phyloP scores from a whole-genome alignment of 306 rosid genomes.

The Cyclanthera cordifolia region DNA sequence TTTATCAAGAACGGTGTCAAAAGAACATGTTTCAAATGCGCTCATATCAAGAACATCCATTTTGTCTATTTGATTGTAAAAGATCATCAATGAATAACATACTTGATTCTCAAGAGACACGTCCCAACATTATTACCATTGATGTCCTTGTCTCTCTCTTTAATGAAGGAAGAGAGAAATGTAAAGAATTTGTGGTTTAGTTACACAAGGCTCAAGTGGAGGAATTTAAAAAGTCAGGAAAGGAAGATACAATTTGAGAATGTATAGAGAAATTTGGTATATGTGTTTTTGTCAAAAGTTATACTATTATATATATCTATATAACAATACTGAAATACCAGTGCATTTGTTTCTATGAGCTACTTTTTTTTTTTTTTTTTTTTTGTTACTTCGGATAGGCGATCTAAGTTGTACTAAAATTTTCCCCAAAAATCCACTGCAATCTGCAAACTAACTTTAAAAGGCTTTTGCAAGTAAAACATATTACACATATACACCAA shows the following conservation, averaged over 20 bases:
- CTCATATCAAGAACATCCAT: slow-evolving; percentile 83
- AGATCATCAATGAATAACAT: not conserved
- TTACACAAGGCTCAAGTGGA: slow-evolving; percentile 38
- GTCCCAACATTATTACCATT: too few species aligned
- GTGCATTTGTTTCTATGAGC: not conserved
- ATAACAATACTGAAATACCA: not conserved
- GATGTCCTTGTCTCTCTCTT: too few species aligned
- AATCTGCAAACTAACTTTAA: too few species aligned
- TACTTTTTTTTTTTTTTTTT: too few species aligned
- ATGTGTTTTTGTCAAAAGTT: not conserved
- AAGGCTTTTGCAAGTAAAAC: too few species aligned
- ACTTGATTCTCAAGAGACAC: too few species aligned
- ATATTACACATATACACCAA: too few species aligned
- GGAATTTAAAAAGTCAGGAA: slow-evolving; percentile 26
- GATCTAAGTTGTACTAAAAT: too few species aligned
- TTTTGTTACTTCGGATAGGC: too few species aligned
- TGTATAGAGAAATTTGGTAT: not conserved
- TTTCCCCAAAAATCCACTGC: too few species aligned
- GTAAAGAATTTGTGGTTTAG: slow-evolving; percentile 25
- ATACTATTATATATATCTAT: not conserved
- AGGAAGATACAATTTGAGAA: not conserved
- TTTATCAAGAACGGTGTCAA: slow-evolving; percentile 67
- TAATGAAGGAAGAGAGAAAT: slow-evolving; percentile 30
- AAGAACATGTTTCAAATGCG: slow-evolving; percentile 45
- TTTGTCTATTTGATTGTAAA: slow-evolving; percentile 33